phyloP scores from a whole-genome alignment of 2,329 filamentous ascomycete genomes.

The Fusarium brachygibbosum region DNA sequence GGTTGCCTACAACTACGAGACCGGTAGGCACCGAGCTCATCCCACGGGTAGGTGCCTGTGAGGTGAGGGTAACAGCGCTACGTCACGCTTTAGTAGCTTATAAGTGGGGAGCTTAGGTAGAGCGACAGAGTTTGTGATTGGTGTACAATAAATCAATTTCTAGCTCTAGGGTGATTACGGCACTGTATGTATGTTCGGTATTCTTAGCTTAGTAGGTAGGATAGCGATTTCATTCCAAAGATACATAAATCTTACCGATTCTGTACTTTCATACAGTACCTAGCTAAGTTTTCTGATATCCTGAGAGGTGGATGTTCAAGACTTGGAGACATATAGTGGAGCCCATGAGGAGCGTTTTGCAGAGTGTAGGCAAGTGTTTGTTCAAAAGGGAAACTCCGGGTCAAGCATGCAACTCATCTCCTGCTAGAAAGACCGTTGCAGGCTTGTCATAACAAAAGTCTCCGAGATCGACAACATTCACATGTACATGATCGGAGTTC shows the following conservation, averaged over 20 bases:
- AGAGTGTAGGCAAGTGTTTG: too few species aligned
- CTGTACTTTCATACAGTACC: too few species aligned
- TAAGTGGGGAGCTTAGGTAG: conserved; percentile 10
- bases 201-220: too few species aligned
- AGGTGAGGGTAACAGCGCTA: conserved; percentile 8
- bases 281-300: too few species aligned
- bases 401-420: not conserved
- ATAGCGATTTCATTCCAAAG: too few species aligned
- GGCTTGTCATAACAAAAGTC: not conserved
- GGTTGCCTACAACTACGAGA: conserved; percentile 9
- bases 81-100: conserved; percentile 3
- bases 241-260: too few species aligned
- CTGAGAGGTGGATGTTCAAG: too few species aligned
- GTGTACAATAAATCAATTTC: not conserved
- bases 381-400: not conserved
- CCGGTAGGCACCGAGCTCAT: not conserved
- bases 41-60: not conserved
- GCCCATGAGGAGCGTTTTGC: not conserved
- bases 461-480: not conserved
- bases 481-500: not conserved
- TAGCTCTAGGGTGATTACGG: not conserved
- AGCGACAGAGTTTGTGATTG: conserved; percentile 1
- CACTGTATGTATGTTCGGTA: too few species aligned
- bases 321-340: too few species aligned
- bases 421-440: not conserved